These are phyloP conservation scores for Pseudogymnoascus sp. DNA, from an alignment of 2,329 filamentous ascomycete genomes.

Conservation along the genomic window DNA sequence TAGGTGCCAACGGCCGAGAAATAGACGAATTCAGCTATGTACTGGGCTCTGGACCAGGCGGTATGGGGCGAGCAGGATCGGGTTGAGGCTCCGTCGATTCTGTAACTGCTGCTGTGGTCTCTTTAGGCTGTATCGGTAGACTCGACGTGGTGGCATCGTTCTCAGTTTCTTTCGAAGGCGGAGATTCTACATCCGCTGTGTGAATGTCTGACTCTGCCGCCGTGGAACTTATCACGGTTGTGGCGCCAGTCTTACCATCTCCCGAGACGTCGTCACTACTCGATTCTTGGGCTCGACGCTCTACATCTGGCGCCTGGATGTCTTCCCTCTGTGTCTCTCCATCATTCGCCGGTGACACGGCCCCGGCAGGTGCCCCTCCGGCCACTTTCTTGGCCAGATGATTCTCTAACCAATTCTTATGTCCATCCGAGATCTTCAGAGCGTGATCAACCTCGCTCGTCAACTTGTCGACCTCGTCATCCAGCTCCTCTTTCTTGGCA, in stretches of 20 bases:
- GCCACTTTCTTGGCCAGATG: slow-evolving; percentile 17
- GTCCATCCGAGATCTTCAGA: slow-evolving; percentile 26
- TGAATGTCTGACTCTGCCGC: not conserved
- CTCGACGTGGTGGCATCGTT: not conserved
- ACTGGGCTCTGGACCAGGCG: not conserved
- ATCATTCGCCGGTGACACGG: not conserved
- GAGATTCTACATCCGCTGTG: not conserved
- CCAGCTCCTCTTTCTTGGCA: slow-evolving; percentile 41
- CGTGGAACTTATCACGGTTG: not conserved
- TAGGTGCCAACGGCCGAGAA: not conserved
- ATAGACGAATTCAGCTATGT: not conserved
- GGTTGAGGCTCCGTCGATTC: not conserved
- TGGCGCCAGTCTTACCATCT: not conserved
- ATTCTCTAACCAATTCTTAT: slow-evolving; percentile 22
- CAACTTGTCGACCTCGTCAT: slow-evolving; percentile 30
- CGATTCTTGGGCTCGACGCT: not conserved
- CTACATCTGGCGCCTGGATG: not conserved
- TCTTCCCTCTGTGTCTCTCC: not conserved
- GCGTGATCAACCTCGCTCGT: slow-evolving; percentile 29
- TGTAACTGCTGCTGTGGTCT: not conserved
- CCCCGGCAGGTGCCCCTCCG: not conserved
- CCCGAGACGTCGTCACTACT: not conserved
- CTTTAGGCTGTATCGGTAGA: not conserved
- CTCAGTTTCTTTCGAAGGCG: not conserved
- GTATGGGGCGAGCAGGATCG: not conserved